These are phyloP conservation scores for Rehmannia glutinosa DNA, from an alignment of 257 asterid genomes.

Conservation along the genomic window DNA sequence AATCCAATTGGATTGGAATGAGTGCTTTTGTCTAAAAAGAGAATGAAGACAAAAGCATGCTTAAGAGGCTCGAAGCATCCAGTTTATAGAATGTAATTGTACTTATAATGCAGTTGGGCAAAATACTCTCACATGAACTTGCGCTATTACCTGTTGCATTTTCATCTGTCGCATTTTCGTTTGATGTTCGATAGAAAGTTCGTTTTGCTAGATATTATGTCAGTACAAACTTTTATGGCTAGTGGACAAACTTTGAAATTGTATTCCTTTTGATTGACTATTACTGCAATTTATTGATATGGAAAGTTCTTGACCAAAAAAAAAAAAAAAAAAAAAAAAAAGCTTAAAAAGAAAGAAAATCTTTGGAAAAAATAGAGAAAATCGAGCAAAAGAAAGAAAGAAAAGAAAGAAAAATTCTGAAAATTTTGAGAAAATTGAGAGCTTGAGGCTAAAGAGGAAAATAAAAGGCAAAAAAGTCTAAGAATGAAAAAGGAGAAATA, in stretches of 20 bases:
- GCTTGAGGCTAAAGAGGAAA: too few relatives aligned
- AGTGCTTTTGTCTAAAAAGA: neutral
- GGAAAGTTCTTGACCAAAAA: too few relatives aligned
- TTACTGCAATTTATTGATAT: too few relatives aligned
- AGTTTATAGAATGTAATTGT: slow-evolving; percentile 6
- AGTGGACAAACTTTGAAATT: too few relatives aligned
- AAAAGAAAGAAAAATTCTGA: too few relatives aligned
- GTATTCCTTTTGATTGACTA: neutral
- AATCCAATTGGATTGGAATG: neutral
- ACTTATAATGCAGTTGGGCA: neutral
- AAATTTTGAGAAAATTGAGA: too few relatives aligned
- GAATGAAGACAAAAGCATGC: neutral
- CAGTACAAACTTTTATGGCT: neutral
- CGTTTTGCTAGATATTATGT: neutral
- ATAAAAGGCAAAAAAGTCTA: too few relatives aligned
- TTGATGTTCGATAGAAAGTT: neutral
- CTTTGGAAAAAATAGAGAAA: too few relatives aligned
- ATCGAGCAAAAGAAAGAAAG: too few relatives aligned
- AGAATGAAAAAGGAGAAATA: too few relatives aligned
- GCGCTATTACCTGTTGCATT: neutral
- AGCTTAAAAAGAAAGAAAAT: too few relatives aligned
- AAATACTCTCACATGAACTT: neutral
- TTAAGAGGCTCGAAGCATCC: neutral
- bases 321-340: too few relatives aligned
- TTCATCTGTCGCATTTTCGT: neutral